Conservation (phyloP, 805 yeast genomes). For the Starmerella geochares region DNA sequence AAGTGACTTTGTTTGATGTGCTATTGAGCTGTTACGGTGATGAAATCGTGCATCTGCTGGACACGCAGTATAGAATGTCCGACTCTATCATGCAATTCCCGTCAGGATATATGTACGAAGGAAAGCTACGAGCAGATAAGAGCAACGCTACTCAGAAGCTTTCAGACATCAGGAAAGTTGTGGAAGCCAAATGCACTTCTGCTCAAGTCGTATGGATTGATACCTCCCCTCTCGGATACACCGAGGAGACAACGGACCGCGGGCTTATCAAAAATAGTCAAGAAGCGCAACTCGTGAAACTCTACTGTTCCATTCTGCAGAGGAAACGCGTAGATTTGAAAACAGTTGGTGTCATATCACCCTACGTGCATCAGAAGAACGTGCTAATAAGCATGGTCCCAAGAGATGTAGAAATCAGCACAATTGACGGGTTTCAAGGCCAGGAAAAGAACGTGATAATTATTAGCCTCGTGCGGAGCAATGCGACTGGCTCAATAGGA, state of each 20-base stretch:
- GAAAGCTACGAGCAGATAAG: background rate
- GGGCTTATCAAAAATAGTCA: background rate
- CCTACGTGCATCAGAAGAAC: background rate
- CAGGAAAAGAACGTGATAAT: no score
- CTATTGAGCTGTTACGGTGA: background rate
- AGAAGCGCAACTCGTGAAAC: background rate
- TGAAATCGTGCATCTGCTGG: background rate
- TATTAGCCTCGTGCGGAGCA: slow-evolving; percentile 76
- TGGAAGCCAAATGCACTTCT: background rate
- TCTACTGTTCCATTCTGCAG: background rate
- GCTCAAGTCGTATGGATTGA: background rate
- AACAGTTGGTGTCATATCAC: background rate
- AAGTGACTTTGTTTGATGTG: background rate
- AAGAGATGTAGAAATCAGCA: slow-evolving; percentile 58
- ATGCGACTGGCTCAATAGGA: background rate
- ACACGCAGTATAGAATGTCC: background rate
- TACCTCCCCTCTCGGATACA: background rate
- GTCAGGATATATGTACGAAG: background rate
- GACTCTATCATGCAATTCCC: background rate
- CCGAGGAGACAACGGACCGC: background rate
- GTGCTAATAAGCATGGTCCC: background rate
- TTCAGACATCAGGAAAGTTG: background rate
- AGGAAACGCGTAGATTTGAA: background rate
- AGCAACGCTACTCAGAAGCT: background rate
- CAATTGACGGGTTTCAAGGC: slow-evolving; percentile 85